These are phyloP conservation scores for Tolypocladium cylindrosporum DNA, from an alignment of 2,329 filamentous ascomycete genomes.

Conservation along the genomic window DNA sequence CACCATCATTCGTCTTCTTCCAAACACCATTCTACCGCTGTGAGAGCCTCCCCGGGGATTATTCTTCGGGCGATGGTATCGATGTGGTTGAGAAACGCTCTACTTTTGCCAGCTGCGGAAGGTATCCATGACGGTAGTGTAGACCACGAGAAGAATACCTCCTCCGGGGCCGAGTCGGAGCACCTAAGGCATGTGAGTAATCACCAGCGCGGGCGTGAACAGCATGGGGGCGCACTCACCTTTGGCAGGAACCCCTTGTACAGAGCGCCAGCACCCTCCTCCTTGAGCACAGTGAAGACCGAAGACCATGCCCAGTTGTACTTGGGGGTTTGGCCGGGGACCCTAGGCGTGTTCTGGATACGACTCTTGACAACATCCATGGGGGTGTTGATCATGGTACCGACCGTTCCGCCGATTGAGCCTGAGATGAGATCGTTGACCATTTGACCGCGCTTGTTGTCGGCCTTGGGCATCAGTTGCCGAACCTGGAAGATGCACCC, in stretches of 20 bases:
- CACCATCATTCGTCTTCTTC: background rate
- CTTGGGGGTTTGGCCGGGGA: constrained; percentile 75
- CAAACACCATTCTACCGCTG: background rate
- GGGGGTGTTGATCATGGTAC: constrained; percentile 89
- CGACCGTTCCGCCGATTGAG: constrained; percentile 73
- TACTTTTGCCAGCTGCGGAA: constrained; percentile 53
- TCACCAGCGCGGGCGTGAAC: constrained; percentile 16
- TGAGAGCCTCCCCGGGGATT: background rate
- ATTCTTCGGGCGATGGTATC: background rate
- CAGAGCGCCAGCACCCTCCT: constrained; percentile 83
- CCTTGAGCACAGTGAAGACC: constrained; percentile 75
- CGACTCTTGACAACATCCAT: constrained; percentile 97
- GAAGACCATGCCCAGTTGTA: constrained; percentile 98
- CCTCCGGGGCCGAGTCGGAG: constrained; percentile 43
- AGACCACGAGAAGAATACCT: constrained; percentile 71
- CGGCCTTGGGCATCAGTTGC: constrained; percentile 68
- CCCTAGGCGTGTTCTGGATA: constrained; percentile 86
- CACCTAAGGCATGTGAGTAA: constrained; percentile 17
- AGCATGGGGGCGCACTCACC: constrained; percentile 48
- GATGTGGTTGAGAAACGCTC: background rate
- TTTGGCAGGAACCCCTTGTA: constrained; percentile 99
- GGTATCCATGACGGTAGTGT: constrained; percentile 85
- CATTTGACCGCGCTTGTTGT: constrained; percentile 72
- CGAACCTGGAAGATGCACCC: constrained; percentile 98
- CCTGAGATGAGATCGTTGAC: constrained; percentile 82